Evolutionary conservation across 2,329 filamentous ascomycete species (phyloP).

Genomic region (Talaromyces sp.): DNA sequence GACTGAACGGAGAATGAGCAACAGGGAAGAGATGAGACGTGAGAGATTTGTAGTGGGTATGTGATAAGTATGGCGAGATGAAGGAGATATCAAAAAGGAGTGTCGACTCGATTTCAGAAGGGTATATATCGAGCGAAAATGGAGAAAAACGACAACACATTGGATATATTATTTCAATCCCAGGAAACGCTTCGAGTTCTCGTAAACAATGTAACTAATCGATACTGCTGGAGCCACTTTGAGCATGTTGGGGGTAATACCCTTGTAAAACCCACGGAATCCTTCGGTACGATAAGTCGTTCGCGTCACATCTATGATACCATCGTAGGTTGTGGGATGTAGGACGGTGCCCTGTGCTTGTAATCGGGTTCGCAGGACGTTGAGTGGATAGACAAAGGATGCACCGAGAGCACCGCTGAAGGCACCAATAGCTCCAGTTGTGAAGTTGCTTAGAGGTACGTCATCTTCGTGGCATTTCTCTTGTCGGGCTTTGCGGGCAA

Average conservation of each 20-base stretch:
- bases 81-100: not conserved
- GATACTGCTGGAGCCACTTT: slow-evolving; percentile 95
- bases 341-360: slow-evolving; percentile 93
- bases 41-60: not conserved
- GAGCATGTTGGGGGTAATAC: slow-evolving; percentile 86
- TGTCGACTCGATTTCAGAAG: not conserved
- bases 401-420: slow-evolving; percentile 88
- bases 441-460: slow-evolving; percentile 70
- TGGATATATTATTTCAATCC: slow-evolving; percentile 38
- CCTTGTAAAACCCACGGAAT: slow-evolving; percentile 82
- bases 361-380: slow-evolving; percentile 82
- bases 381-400: slow-evolving; percentile 90
- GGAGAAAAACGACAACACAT: not conserved
- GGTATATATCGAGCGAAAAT: slow-evolving; percentile 3
- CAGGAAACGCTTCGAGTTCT: slow-evolving; percentile 75
- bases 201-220: slow-evolving; percentile 91
- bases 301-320: slow-evolving; percentile 80
- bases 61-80: not conserved
- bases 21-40: slow-evolving; percentile 13
- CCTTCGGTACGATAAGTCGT: slow-evolving; percentile 83
- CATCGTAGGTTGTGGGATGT: slow-evolving; percentile 83
- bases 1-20: not conserved
- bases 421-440: slow-evolving; percentile 83
- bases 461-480: slow-evolving; percentile 76
- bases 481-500: slow-evolving; percentile 62